Conservation (phyloP, 768 basidiomycete species). For the Xanthoconium stramineum region DNA sequence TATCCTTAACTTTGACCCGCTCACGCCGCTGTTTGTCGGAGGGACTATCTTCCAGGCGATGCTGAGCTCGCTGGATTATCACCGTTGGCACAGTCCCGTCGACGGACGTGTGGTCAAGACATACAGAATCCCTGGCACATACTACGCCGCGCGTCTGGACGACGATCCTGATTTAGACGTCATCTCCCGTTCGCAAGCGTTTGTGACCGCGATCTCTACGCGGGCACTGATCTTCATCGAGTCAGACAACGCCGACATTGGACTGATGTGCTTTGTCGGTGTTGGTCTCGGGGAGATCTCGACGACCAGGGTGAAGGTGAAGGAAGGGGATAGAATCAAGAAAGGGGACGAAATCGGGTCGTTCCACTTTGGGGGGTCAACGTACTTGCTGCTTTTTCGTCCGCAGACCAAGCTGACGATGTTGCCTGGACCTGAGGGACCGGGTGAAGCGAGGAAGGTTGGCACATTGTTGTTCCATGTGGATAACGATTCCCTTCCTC, state of each 20-base stretch:
- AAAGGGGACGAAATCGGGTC: constrained; percentile 58
- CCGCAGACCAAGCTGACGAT: constrained; percentile 25
- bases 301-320: constrained; percentile 51
- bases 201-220: constrained; percentile 45
- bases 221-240: constrained; percentile 58
- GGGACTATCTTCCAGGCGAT: constrained; percentile 58
- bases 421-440: constrained; percentile 7
- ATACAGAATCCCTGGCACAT: constrained; percentile 46
- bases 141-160: constrained; percentile 41
- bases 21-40: constrained; percentile 42
- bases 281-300: constrained; percentile 65
- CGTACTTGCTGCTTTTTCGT: constrained; percentile 46
- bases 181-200: constrained; percentile 14
- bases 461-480: constrained; percentile 20
- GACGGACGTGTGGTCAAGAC: constrained; percentile 40
- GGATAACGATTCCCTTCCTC: not conserved
- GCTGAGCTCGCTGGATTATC: constrained; percentile 52
- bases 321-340: constrained; percentile 40
- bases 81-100: constrained; percentile 64
- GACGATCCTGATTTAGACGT: constrained; percentile 18
- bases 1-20: constrained; percentile 46
- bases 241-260: constrained; percentile 50
- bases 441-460: constrained; percentile 10
- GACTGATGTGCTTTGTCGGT: constrained; percentile 56
- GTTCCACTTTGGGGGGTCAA: constrained; percentile 65